phyloP scores from a whole-genome alignment of 208 protist genomes.

The Lotmaria passim region DNA sequence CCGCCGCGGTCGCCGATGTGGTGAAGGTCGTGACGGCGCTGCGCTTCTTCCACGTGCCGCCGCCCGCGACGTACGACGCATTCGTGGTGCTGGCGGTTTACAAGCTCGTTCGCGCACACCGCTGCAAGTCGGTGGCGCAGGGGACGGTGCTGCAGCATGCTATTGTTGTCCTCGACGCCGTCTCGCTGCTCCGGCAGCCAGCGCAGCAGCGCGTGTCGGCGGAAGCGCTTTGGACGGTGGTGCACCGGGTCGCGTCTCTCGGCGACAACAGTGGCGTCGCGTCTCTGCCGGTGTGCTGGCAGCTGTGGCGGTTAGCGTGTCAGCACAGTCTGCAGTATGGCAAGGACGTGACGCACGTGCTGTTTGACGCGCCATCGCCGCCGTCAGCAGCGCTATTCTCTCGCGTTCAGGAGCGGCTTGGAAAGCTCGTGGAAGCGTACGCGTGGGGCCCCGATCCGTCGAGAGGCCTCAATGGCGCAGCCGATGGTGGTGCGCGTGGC shows the following conservation, averaged over 20 bases:
- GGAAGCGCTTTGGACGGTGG: conserved; percentile 21
- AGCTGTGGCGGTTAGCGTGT: conserved; percentile 25
- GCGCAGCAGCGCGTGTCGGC: conserved; percentile 31
- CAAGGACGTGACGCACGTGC: neutral
- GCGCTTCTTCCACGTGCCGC: conserved; percentile 64
- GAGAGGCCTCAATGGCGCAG: neutral
- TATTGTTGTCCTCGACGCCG: conserved; percentile 32
- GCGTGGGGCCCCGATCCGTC: conserved; percentile 1
- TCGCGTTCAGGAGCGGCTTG: neutral
- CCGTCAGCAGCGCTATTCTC: neutral
- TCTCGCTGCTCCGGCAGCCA: conserved; percentile 24
- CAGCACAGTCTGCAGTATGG: conserved; percentile 20
- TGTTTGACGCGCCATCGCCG: conserved; percentile 1
- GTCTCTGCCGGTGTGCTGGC: conserved; percentile 7
- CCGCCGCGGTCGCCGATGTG: conserved; percentile 48
- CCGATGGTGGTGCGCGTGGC: neutral
- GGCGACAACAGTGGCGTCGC: neutral
- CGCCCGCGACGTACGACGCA: conserved; percentile 74
- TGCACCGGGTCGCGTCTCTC: conserved; percentile 4
- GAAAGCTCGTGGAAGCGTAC: neutral
- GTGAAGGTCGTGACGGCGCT: conserved; percentile 48
- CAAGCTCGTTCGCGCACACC: neutral
- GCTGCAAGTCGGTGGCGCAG: neutral
- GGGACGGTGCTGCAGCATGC: conserved; percentile 28
- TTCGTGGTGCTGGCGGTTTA: conserved; percentile 36